Evolutionary conservation across 179 eudicot genomes (phyloP).

Genomic region (Beta macrorhiza): DNA sequence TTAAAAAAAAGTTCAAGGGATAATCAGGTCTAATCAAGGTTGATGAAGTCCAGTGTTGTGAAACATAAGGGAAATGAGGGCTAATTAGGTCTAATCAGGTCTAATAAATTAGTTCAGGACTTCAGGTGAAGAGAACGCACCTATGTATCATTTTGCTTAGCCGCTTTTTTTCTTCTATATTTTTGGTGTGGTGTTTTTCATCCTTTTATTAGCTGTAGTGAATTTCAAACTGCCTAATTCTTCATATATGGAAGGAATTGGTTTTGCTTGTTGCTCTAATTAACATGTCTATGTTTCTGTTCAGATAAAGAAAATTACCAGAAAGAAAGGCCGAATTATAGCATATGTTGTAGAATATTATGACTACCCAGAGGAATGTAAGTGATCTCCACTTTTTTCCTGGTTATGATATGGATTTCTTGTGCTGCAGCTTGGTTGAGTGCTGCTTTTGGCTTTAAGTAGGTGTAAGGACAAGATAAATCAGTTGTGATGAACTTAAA

Average conservation of each 20-base stretch:
- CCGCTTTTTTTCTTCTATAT: neutral
- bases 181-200: neutral
- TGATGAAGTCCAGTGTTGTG: too few species aligned
- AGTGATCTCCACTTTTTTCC: constrained; percentile 30
- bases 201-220: neutral
- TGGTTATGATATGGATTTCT: neutral
- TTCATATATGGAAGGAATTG: neutral
- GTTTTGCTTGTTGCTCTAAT: constrained; percentile 10
- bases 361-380: constrained; percentile 64
- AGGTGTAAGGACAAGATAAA: neutral
- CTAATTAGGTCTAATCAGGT: too few species aligned
- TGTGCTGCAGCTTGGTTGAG: neutral
- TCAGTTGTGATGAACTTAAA: neutral
- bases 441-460: neutral
- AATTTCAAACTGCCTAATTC: neutral
- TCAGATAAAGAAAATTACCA: constrained; percentile 37
- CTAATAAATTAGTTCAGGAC: too few species aligned
- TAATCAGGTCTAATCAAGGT: too few species aligned
- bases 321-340: constrained; percentile 26
- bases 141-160: neutral
- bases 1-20: too few species aligned
- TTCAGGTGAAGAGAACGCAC: too few species aligned
- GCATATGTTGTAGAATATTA: constrained; percentile 42
- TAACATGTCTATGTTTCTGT: constrained; percentile 12
- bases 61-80: too few species aligned